phyloP scores from a whole-genome alignment of 495 filamentous ascomycete species.

The Penicillium antarcticum region DNA sequence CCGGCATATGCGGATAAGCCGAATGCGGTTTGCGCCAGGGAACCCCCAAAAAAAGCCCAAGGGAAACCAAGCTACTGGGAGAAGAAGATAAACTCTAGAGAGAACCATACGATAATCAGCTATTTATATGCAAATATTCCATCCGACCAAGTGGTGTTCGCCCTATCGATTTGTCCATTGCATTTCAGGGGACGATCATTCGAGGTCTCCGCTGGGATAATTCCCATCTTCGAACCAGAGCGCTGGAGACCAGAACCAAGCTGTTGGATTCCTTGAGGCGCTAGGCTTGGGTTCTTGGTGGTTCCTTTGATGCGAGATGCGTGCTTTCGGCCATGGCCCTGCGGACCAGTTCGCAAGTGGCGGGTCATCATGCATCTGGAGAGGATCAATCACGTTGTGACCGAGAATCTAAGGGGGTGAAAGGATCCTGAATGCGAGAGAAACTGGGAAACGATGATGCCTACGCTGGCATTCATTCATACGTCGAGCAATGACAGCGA shows the following conservation, averaged over 20 bases:
- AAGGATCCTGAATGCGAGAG: background rate
- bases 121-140: slow-evolving; percentile 4
- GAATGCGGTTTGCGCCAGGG: slow-evolving; percentile 21
- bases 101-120: background rate
- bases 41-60: slow-evolving; percentile 10
- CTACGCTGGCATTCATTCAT: no score
- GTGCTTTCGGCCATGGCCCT: slow-evolving; percentile 16
- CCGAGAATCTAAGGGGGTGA: slow-evolving; percentile 13
- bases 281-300: slow-evolving; percentile 7
- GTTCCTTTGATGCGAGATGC: slow-evolving; percentile 4
- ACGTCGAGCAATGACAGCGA: no score
- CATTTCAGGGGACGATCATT: slow-evolving; percentile 1
- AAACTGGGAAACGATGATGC: no score
- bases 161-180: background rate
- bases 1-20: slow-evolving; percentile 22
- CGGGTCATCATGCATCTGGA: slow-evolving; percentile 34
- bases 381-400: slow-evolving; percentile 33
- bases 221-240: background rate
- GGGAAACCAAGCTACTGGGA: background rate
- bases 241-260: background rate
- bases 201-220: background rate
- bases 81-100: background rate
- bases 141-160: background rate
- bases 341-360: slow-evolving; percentile 38
- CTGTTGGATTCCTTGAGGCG: background rate